Base-by-base conservation (phyloP, 2,329 filamentous ascomycete species). In the Cryphonectria carpinicola region DNA sequence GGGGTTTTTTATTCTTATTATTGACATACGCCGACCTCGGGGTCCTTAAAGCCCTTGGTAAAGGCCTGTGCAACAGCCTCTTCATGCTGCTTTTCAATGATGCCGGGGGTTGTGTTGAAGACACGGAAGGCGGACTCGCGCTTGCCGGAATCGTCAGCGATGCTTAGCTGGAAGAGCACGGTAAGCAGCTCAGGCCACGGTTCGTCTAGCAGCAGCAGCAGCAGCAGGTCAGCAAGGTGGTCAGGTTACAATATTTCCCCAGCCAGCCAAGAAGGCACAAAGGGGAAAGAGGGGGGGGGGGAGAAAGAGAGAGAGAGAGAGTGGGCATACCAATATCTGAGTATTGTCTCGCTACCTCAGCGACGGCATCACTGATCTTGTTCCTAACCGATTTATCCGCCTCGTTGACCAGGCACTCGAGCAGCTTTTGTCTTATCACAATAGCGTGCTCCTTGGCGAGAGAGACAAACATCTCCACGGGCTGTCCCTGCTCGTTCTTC, bases 291-390 rank as follows among this genome's bases (percentile, higher is more conserved):
- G 32, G 4, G 32, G 4, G 32, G 4, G 32, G 4, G 32, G 4
- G 32, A 32, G 32, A 32, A 3, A 3, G 32, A 32, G 32, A 32
- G 32, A 32, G 28, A 32, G 41, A 28, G 17, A 14, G 25, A 8
- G 35, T 5, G 4, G 70, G 84, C 90, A 80, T 86, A 97, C 94
- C 91, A 78, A 92, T 94, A 77, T 98, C 96, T 61, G 93, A 92
- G 82, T 98, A 98, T 83, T 99, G 94, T 77, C 96, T 90, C 61
- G 95, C 96, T 72, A 99, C 87, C 82, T 99, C 96, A 35, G 96
- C 96, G 73, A 98, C 93, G n/a, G 95, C 94, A 82, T 99, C 96
- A 76, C 95, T 96, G 79, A 98, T 93, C 82, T 99, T 99, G 84
- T 97, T 96, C 77, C 96, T 88, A 63, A 97, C 93, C 54, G 88